Base-by-base conservation (phyloP, 257 asterid genomes). In the Rhazya stricta region DNA sequence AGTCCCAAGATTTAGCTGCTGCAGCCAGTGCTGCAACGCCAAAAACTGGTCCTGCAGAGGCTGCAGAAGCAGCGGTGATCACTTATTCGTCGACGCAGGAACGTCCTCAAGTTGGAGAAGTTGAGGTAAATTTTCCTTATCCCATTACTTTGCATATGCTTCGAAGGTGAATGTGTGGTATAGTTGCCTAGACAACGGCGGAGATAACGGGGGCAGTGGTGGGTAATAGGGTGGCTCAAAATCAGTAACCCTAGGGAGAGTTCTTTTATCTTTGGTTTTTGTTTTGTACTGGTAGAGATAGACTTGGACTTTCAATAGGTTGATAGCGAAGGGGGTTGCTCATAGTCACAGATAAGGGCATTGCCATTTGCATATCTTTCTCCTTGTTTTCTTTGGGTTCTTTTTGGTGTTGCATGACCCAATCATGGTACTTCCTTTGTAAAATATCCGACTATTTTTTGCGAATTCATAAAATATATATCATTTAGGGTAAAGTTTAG, bases 1-100 rank as follows among this genome's bases (percentile, higher is more conserved):
- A 45, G 9, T 45, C 78, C 71, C 78, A 62, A 74, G 71, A 43
- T 45, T 61, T 6, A 46, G 60, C 30, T 27, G 58, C 25, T 39
- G 57, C 25, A 30, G 37, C 37, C 30, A 29, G 11, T 57, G 66
- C 37, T 23, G 69, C 69, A 29, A 21, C 9, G 36, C 3, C 45
- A 16, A 23, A 29, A 7, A 41, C 68, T 9, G 53, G 69, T 9
- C 37, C 76, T 23, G 58, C 46, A 23, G 56, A 3, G 4, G 68
- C 39, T n/a, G 69, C 58, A 23, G 77, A 36, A 39, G 76, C 23
- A 19, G 29, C 45, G 54, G 63, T n/a, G n/a, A n/a, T 12, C 54
- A 48, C 3, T 18, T 27, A 51, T 18, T 25, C 7, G 34, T 15
- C 23, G 23, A 41, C 10, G 8, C 71, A 32, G 63, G 7, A 19